Percentiles rank a stretch among this genome's conserved stretches.
phyloP scores from a whole-genome alignment of 1,284 basidiomycete species.

The Trichosporon faecale region DNA sequence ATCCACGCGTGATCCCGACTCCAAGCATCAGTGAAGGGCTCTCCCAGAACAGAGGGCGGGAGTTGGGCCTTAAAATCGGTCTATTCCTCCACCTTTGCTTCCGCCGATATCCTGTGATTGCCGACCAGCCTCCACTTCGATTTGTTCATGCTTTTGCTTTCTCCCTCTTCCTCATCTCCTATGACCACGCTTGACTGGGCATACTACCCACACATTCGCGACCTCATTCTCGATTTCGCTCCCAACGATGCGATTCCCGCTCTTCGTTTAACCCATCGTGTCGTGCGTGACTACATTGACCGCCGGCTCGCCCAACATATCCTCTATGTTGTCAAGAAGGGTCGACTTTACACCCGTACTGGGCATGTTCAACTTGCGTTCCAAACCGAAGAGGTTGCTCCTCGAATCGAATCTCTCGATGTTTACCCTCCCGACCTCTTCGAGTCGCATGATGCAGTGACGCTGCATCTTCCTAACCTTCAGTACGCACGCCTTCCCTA shows the following conservation, averaged over 20 bases:
- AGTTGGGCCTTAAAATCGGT: no score
- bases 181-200: background rate
- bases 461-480: background rate
- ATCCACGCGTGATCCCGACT: background rate
- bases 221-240: background rate
- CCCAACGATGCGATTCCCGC: background rate
- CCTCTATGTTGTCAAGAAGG: background rate
- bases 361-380: background rate
- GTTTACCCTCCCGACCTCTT: conserved; percentile 19
- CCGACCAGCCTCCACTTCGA: background rate
- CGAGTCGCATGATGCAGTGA: background rate
- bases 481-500: background rate
- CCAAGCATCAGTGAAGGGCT: background rate
- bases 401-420: background rate
- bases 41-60: no score
- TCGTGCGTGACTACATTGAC: background rate
- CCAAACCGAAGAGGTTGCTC: background rate
- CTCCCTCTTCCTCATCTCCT: background rate
- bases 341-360: background rate
- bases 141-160: background rate
- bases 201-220: background rate
- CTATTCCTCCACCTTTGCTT: no score
- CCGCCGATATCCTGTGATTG: no score
- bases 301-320: background rate
- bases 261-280: background rate